phyloP scores from a whole-genome alignment of 306 rosid species.

The Vigna angularis region DNA sequence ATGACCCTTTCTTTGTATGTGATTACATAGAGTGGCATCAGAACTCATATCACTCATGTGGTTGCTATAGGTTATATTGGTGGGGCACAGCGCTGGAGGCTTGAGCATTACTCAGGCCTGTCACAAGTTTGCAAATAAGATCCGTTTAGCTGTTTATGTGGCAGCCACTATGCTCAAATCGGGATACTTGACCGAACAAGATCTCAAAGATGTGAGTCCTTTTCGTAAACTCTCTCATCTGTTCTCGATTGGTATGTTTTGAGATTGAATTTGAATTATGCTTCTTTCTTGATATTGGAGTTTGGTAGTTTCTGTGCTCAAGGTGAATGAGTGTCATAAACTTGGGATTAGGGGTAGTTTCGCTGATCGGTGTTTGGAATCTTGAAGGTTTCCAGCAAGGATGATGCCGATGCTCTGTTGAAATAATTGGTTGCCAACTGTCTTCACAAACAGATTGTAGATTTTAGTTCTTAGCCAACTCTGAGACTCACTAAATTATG shows the following conservation, averaged over 20 bases:
- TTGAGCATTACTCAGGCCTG: slow-evolving; percentile 77
- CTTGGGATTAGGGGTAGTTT: slow-evolving; percentile 13
- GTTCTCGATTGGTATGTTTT: background rate
- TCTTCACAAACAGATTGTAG: slow-evolving; percentile 39
- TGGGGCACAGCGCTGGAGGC: slow-evolving; percentile 98
- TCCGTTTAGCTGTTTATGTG: slow-evolving; percentile 70
- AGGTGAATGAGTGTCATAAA: background rate
- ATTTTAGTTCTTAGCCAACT: slow-evolving; percentile 20
- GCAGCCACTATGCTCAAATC: slow-evolving; percentile 92
- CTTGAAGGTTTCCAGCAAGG: slow-evolving; percentile 52
- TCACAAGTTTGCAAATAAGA: slow-evolving; percentile 72
- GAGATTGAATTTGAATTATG: slow-evolving; percentile 1
- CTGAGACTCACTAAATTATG: slow-evolving; percentile 19
- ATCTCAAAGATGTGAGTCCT: slow-evolving; percentile 62
- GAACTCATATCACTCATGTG: background rate
- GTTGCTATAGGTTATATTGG: slow-evolving; percentile 70
- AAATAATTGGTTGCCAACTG: slow-evolving; percentile 61
- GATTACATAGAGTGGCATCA: background rate
- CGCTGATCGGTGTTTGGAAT: slow-evolving; percentile 7
- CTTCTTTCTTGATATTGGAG: background rate
- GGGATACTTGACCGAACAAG: slow-evolving; percentile 69
- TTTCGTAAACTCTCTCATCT: slow-evolving; percentile 6
- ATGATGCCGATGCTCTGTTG: slow-evolving; percentile 37
- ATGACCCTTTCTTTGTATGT: slow-evolving; percentile 34
- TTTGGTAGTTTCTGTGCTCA: background rate